A percentile compares a stretch with the other conserved stretches of the same genome.
Conservation (phyloP, 2,329 filamentous ascomycete species). For the Colletotrichum sp. region DNA sequence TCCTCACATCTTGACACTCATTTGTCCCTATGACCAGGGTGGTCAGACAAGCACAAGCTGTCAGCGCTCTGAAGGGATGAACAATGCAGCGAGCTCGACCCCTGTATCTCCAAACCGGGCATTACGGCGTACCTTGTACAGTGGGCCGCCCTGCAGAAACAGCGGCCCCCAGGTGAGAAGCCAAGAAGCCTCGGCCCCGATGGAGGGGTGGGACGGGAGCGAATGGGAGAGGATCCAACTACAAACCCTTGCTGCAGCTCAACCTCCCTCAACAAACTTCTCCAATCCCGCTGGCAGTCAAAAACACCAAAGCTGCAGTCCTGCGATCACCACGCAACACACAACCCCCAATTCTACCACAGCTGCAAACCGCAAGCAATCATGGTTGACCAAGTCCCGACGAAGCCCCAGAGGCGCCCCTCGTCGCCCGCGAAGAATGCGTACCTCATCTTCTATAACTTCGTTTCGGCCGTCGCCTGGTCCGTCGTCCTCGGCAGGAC, state of each 20-base stretch:
- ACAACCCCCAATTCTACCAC: neutral
- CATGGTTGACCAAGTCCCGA: conserved; percentile 23
- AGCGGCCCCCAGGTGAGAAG: neutral
- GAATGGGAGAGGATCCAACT: neutral
- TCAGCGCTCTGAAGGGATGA: neutral
- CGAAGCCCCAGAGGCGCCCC: conserved; percentile 23
- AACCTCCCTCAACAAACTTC: conserved; percentile 21
- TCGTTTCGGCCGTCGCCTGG: conserved; percentile 79
- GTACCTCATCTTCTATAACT: conserved; percentile 90
- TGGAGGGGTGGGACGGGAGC: neutral
- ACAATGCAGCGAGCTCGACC: neutral
- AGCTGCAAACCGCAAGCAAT: neutral
- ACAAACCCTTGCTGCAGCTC: conserved; percentile 16
- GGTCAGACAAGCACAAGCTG: neutral
- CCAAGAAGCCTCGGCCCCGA: neutral
- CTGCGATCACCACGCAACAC: neutral
- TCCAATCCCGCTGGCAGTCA: neutral
- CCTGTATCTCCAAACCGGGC: neutral
- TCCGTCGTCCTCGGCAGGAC: conserved; percentile 75
- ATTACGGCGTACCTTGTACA: conserved; percentile 1
- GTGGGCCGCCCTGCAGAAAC: neutral
- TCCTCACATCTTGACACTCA: neutral
- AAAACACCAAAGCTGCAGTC: neutral
- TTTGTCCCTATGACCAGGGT: neutral
- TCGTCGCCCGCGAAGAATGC: conserved; percentile 56